Percentiles rank a stretch among this genome's conserved stretches.
phyloP scores from a whole-genome alignment of 768 basidiomycete genomes.

The Hygrophorus russula region DNA sequence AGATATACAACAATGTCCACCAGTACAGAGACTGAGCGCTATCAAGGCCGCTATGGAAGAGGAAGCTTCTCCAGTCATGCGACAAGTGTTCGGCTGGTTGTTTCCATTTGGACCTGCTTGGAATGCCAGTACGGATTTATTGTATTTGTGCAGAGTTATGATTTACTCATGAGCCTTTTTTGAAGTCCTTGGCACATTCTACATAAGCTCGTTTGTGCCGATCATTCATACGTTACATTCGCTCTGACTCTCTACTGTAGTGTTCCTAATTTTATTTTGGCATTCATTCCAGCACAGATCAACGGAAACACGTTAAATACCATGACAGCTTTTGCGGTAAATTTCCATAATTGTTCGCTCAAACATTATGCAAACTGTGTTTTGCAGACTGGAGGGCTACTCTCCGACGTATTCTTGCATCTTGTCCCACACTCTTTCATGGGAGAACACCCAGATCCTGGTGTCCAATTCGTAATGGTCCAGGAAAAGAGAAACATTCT shows the following conservation, averaged over 20 bases:
- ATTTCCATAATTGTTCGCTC: constrained; percentile 16
- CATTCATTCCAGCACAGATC: constrained; percentile 86
- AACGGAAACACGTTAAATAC: constrained; percentile 78
- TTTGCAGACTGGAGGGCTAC: constrained; percentile 70
- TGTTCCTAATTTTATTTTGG: constrained; percentile 89
- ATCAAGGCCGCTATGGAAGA: constrained; percentile 54
- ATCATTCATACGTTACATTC: constrained; percentile 6
- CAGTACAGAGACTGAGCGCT: constrained; percentile 35
- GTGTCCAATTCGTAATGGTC: constrained; percentile 71
- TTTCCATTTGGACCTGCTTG: constrained; percentile 89
- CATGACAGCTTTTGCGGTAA: constrained; percentile 88
- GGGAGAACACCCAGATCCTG: constrained; percentile 69
- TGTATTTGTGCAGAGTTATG: neutral
- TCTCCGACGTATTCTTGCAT: constrained; percentile 90
- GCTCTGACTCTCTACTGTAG: constrained; percentile 26
- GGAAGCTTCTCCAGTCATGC: constrained; percentile 63
- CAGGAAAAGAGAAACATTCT: constrained; percentile 89
- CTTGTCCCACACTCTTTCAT: constrained; percentile 88
- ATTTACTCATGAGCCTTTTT: neutral
- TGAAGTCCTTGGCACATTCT: constrained; percentile 74
- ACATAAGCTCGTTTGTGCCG: constrained; percentile 82
- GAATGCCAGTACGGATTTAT: constrained; percentile 41
- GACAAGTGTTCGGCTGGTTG: constrained; percentile 65
- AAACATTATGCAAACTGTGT: constrained; percentile 9
- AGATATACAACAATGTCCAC: constrained; percentile 28